Base-by-base conservation (phyloP, 2,329 filamentous ascomycete species). In the Mollisiaceae sp. region DNA sequence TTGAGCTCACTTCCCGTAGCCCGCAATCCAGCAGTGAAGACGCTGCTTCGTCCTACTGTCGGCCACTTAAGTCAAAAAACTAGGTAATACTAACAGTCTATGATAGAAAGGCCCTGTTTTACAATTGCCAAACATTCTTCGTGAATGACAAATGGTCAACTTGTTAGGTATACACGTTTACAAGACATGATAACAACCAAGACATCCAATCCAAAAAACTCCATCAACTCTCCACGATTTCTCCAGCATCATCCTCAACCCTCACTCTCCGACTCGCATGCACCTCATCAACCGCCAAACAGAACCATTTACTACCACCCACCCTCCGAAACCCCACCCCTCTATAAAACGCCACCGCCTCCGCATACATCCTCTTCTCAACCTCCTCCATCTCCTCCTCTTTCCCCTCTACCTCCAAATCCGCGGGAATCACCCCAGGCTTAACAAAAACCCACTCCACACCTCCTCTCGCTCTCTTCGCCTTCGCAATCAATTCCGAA, bases 311-410 rank as follows among this genome's bases (percentile, higher is more conserved):
- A n/a, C 43, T 38, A 9, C 15, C 11, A 1, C 62, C 62, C 22
- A 64, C 62, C 24, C 62, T 41, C 15, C 62, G 20, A 54, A 64
- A 64, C 22, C 62, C 62, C 50, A 59, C 15, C 22, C 43, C 24
- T 18, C 45, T 47, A 45, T 64, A 64, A 50, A 64, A 64, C 4
- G 45, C 12, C 15, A 59, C 45, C 4, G 62, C 62, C 20, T 18
- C 59, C n/a, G 32, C 45, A 22, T 43, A 59, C n/a, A 36, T 43
- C 15, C 45, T 59, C 24, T 39, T 43, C 56, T 50, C 43, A 35
- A 43, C 32, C 15, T 20, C 35, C 8, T 24, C 32, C 27, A 6
- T 6, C 27, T 32, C 27, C 6, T 32, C 6, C 27, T 32, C 27
- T 32, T 8, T 9, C 20, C n/a, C n/a, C n/a, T 27, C 41, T 4